Conservation (phyloP, 345 rosid genomes). For the Nephelium lappaceum region DNA sequence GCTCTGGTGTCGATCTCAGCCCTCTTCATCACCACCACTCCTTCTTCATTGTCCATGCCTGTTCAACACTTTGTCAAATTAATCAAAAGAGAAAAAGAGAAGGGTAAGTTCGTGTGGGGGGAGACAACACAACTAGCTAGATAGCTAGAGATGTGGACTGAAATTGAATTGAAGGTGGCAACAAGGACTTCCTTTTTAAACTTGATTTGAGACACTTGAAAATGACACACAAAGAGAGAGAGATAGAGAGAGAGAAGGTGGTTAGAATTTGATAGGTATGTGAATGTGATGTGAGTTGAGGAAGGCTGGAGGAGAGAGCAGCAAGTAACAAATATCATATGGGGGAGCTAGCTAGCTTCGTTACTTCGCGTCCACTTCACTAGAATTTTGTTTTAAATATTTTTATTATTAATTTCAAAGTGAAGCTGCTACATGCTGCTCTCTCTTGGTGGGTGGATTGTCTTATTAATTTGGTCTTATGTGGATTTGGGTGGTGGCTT, state of each 20-base stretch:
- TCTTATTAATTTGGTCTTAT: constrained; percentile 3
- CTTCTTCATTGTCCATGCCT: constrained; percentile 33
- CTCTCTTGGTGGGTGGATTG: constrained; percentile 4
- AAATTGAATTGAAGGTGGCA: constrained; percentile 14
- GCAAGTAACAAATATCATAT: constrained; percentile 25
- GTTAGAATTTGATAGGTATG: constrained; percentile 16
- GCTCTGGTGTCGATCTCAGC: constrained; percentile 77
- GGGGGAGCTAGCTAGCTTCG: constrained; percentile 26
- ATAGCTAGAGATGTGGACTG: not conserved
- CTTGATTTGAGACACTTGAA: not conserved
- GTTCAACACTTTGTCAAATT: not conserved
- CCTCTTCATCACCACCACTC: constrained; percentile 39
- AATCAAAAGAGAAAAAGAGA: too few species aligned
- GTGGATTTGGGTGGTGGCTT: constrained; percentile 14
- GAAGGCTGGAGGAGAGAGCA: not conserved
- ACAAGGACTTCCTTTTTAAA: constrained; percentile 6
- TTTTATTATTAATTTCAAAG: not conserved
- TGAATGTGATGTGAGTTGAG: constrained; percentile 19
- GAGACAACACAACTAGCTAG: not conserved
- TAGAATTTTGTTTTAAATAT: constrained; percentile 26
- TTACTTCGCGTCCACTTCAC: constrained; percentile 81
- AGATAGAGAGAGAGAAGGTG: constrained; percentile 15
- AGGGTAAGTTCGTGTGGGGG: too few species aligned
- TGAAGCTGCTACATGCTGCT: not conserved
- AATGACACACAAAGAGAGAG: not conserved